Conservation (phyloP, 495 filamentous ascomycete species). For the Umbilicaria muhlenbergii region DNA sequence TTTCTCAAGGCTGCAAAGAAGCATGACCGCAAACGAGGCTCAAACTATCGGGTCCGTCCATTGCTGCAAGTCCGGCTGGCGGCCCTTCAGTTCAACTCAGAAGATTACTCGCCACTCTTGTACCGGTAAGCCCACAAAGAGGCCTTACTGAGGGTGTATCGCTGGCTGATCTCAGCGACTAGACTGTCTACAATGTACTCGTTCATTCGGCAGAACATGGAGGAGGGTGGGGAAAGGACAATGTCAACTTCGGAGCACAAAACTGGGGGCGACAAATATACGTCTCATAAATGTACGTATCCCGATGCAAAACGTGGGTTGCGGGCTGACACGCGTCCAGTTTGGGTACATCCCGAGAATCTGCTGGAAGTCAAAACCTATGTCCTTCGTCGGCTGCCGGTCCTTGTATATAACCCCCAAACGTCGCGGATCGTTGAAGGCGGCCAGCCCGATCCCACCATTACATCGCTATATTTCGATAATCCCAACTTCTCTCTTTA, state of each 20-base stretch:
- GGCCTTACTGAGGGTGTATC: background rate
- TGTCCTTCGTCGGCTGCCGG: constrained; percentile 76
- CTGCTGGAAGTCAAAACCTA: constrained; percentile 90
- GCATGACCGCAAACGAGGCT: constrained; percentile 81
- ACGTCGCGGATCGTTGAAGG: constrained; percentile 64
- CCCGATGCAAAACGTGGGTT: background rate
- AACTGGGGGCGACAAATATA: constrained; percentile 50
- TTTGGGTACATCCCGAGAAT: constrained; percentile 94
- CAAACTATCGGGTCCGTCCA: constrained; percentile 69
- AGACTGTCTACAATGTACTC: constrained; percentile 87
- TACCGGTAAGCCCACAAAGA: constrained; percentile 34
- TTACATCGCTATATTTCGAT: constrained; percentile 95
- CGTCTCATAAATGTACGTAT: constrained; percentile 67
- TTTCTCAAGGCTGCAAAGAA: constrained; percentile 98
- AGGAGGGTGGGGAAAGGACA: constrained; percentile 31
- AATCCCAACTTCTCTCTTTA: constrained; percentile 74
- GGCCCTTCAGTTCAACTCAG: constrained; percentile 82
- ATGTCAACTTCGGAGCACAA: constrained; percentile 25
- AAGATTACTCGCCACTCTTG: constrained; percentile 81
- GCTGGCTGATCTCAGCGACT: background rate
- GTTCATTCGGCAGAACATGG: constrained; percentile 71
- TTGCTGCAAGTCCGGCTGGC: constrained; percentile 79
- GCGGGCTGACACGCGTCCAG: constrained; percentile 16
- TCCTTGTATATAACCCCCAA: constrained; percentile 82
- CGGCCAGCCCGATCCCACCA: constrained; percentile 65